Evolutionary conservation across 2,329 filamentous ascomycete species (phyloP), one percentile per base, ranked within the genome.

Genomic region (Calycina herbarum): DNA sequence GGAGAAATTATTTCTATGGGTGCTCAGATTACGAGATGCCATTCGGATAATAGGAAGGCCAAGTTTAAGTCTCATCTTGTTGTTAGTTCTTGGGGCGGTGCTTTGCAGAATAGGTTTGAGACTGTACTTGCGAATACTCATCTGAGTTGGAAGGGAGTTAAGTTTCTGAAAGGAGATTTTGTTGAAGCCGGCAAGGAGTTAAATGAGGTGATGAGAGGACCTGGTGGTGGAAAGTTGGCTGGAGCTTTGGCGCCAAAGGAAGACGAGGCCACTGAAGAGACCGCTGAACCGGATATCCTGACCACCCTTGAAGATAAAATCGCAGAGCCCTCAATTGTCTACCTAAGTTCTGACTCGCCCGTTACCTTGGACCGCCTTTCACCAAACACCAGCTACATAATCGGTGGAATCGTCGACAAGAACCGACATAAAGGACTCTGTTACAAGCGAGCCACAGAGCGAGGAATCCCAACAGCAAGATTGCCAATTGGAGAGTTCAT

Each of bases 361-460:
- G 84, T 96, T 71, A 94, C 91, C 0, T 83, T 99, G 35, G 89
- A 90, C 5, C 86, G 91, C 56, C 85, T 99, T 56, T 93, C 94
- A 76, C 92, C 94, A 0, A 90, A 95, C 78, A 93, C 90, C 67
- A 94, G 88, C 66, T 99, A 99, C 77, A 90, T 99, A 68, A 90
- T 99, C 64, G 95, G 95, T 42, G 95, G 94, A 0, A 83, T 99
- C 42, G 95, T 99, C 31, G 95, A 99, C 80, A 94, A 94, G 79
- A 99, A 99, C 78, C 86, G 95, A 57, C 90, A 99, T 78, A 99
- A 99, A 81, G 93, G 92, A 0, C 83, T 99, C 45, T 99, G 95
- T 79, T 93, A 97, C 82, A 90, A 89, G 72, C 85, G 90, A 17
- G 95, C 95, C 0, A 82, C 85, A 62, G 86, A 89, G 63, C 84